Base-by-base conservation (phyloP, 169 alveolate species). In the Babesia sp. region DNA sequence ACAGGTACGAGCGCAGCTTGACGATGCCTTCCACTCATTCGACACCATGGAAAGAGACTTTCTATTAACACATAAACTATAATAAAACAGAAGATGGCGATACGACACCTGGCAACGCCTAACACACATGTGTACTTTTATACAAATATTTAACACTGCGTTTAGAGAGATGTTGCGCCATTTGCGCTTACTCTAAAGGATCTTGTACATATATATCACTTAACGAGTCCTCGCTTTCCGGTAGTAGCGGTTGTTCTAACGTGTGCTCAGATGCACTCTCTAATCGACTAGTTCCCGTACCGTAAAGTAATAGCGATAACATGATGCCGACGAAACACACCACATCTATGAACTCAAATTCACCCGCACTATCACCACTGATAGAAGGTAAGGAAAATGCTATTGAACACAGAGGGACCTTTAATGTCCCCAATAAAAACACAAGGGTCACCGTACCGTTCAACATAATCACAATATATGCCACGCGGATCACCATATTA, bases 401-500 rank as follows among this genome's bases (percentile, higher is more conserved):
- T 24, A 81, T 81, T 24, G 89, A 81, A 37, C 77, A 57, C n/a
- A 81, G 72, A 5, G 89, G 89, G 26, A 72, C 81, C 70, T 81
- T 81, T 24, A 73, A 56, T 4, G 85, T 58, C 7, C 89, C 85
- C 59, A 81, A 28, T 28, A 81, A 70, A 33, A 81, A 67, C 28
- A 68, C 67, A 34, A 81, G 42, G 2, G 85, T 71, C 28, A 68
- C 89, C n/a, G 89, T 42, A 3, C 85, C 89, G 74, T 81, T 41
- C 68, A 71, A 56, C 89, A 81, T 81, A 8, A 81, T 63, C 81
- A 81, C 71, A 28, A 81, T 67, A 36, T 64, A 71, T 2, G 81
- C 80, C n/a, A 72, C 50, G 14, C 89, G 68, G 37, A 81, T 72
- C 20, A 73, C 46, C 9, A 63, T 39, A 81, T 70, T 72, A 75